Base-by-base conservation (phyloP, 2,329 filamentous ascomycete genomes). In the Colletotrichum gigasporum region DNA sequence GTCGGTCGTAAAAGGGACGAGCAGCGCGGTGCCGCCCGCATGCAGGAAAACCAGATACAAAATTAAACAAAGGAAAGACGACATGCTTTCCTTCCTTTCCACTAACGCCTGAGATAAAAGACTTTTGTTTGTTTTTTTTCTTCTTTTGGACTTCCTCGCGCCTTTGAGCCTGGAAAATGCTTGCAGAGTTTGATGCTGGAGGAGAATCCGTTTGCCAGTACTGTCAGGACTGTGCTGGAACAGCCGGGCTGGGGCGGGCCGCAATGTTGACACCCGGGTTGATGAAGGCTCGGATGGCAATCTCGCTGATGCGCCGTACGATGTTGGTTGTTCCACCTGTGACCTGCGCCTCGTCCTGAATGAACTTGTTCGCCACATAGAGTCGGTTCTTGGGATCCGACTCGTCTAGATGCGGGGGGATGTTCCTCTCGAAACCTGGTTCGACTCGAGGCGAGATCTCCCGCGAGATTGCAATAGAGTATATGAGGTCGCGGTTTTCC, bases 401-500 rank as follows among this genome's bases (percentile, higher is more conserved):
- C 76, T 92, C 90, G 71, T 90, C 89, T 5, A 88, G 80, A 62
- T 88, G 87, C 47, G 85, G 82, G 1, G 86, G 84, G 7, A 85
- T 79, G 22, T 84, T 81, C 64, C 80, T 85, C 67, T 85, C 85
- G 30, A 86, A 86, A 68, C 84, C 85, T 10, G 87, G 80, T 12
- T 85, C 85, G 71, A 85, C 88, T 45, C 88, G 86, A 30, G 89
- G 88, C 45, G 91, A 89, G 51, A 94, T 83, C 67, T 94, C 88
- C 24, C 93, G 89, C 14, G 91, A 89, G 58, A 97, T 87, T 8
- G 92, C 92, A 68, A 97, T 90, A 0, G 92, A 96, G 78, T 97
- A 97, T 60, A 97, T 87, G 16, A 97, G 90, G 74, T 97, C 94
- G 55, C 94, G 89, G 71, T 95, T 96, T 78, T 97, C 94, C 22